Evolutionary conservation across 148 eudicot genomes (phyloP).

Genomic region (Arctostaphylos glauca): DNA sequence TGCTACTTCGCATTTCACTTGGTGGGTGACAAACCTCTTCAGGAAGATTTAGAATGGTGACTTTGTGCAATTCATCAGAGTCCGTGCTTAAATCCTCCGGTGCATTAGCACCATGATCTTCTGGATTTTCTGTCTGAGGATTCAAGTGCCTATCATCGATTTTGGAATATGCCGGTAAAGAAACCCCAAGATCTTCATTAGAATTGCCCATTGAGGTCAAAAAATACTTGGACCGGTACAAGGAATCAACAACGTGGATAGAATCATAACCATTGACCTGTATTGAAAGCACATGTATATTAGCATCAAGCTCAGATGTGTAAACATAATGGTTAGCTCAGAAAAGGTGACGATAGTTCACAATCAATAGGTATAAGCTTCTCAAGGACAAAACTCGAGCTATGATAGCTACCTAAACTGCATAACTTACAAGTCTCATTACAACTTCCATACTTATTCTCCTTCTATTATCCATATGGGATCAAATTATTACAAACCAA

Average conservation of each 20-base stretch:
- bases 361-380: neutral
- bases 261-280: conserved; percentile 84
- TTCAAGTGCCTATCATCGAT: conserved; percentile 20
- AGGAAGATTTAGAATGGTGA: conserved; percentile 71
- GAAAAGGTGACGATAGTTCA: neutral
- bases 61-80: conserved; percentile 50
- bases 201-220: conserved; percentile 53
- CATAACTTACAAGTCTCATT: neutral
- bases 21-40: conserved; percentile 43
- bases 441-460: neutral
- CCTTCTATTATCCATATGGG: neutral
- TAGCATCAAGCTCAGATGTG: neutral
- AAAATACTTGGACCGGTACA: conserved; percentile 82
- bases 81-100: conserved; percentile 21
- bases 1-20: conserved; percentile 26
- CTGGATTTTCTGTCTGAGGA: conserved; percentile 27
- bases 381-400: conserved; percentile 5
- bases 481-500: neutral
- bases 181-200: conserved; percentile 35
- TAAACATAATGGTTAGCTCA: neutral
- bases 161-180: conserved; percentile 21
- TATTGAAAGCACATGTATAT: conserved; percentile 14
- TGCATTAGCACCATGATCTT: conserved; percentile 15
- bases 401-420: no score
- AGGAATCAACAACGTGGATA: conserved; percentile 63